Evolutionary conservation across 495 filamentous ascomycete genomes (phyloP).

Genomic region (Penicillium coprophilum): DNA sequence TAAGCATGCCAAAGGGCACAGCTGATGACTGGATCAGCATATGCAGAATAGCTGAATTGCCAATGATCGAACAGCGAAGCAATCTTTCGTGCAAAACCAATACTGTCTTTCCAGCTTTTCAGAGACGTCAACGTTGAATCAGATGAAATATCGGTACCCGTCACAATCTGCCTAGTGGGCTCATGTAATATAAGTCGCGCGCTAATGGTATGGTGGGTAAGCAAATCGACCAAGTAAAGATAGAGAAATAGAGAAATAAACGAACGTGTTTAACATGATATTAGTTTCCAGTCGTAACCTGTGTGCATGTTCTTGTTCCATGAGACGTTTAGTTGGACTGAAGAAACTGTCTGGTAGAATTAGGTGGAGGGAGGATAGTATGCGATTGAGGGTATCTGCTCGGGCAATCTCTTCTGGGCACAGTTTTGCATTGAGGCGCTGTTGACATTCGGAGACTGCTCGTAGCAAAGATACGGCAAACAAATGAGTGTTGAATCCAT

Average conservation of each 20-base stretch:
- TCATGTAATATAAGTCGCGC: background rate
- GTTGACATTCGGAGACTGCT: background rate
- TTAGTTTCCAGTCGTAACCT: background rate
- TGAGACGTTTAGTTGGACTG: background rate
- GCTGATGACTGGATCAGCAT: background rate
- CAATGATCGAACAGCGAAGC: background rate
- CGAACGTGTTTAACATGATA: background rate
- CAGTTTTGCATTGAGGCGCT: background rate
- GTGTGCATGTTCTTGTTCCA: background rate
- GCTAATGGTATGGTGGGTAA: background rate
- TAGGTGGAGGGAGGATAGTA: background rate
- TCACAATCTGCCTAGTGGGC: background rate
- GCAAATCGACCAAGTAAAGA: background rate
- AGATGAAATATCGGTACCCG: background rate
- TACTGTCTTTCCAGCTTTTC: conserved; percentile 1
- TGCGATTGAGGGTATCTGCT: background rate
- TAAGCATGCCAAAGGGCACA: background rate
- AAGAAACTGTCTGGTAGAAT: background rate
- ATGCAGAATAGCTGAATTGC: background rate
- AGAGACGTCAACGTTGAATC: background rate
- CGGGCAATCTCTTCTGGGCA: background rate
- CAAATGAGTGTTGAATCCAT: background rate
- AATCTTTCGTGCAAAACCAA: background rate
- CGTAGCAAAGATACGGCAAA: background rate
- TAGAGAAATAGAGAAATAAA: background rate